phyloP scores from a whole-genome alignment of 2,329 filamentous ascomycete genomes.

The Aspergillus brasiliensis region DNA sequence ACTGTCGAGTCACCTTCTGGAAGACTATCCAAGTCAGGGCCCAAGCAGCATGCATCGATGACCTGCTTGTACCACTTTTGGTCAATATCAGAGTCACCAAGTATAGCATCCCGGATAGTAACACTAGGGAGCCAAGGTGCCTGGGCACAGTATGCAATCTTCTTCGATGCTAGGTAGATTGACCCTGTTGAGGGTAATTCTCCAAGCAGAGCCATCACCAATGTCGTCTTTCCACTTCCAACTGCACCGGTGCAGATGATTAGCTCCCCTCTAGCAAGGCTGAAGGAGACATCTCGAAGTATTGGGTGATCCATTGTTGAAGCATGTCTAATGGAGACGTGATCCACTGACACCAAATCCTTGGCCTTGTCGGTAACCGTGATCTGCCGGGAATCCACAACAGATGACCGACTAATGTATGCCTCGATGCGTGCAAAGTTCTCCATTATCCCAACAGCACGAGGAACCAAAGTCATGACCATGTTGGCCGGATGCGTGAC shows the following conservation, averaged over 20 bases:
- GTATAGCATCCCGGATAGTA: conserved; percentile 5
- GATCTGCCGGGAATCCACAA: background rate
- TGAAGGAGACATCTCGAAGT: background rate
- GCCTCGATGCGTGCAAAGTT: background rate
- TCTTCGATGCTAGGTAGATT: background rate
- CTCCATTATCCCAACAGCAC: background rate
- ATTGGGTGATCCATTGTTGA: background rate
- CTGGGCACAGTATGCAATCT: background rate
- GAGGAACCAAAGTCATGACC: conserved; percentile 2
- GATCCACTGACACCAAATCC: background rate
- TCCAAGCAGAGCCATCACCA: conserved; percentile 6
- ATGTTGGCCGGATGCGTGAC: conserved; percentile 9
- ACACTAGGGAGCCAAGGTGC: conserved; percentile 2
- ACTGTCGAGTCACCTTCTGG: background rate
- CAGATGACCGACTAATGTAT: background rate
- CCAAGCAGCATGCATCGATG: background rate
- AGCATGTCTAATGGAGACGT: background rate
- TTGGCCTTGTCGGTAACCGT: fast-evolving
- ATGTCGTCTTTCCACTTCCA: conserved; percentile 11
- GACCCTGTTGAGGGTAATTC: background rate
- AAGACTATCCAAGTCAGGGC: background rate
- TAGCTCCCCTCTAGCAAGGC: background rate
- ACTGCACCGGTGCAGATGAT: conserved; percentile 3
- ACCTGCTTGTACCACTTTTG: background rate
- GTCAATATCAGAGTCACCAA: background rate